phyloP scores from a whole-genome alignment of 2,329 filamentous ascomycete species.

The Aspergillus persii region DNA sequence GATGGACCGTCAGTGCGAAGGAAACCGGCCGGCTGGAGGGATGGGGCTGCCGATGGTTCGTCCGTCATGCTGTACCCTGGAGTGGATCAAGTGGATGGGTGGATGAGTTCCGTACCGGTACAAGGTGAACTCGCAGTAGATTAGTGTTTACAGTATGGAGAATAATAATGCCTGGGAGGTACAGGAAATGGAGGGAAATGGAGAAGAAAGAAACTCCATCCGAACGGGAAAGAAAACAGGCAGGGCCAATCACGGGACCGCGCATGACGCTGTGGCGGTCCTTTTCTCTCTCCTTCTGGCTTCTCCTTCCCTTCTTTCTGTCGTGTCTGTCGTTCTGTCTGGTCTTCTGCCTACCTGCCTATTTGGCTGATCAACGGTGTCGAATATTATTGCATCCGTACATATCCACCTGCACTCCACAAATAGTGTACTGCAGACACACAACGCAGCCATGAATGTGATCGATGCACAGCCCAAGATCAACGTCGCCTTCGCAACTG shows the following conservation, averaged over 20 bases:
- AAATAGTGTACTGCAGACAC: background rate
- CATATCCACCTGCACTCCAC: background rate
- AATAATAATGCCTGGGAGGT: too few relatives aligned
- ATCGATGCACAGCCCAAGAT: background rate
- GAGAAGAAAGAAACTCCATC: background rate
- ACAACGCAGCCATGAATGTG: background rate
- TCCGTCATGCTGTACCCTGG: constrained; percentile 6
- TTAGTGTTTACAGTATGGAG: too few relatives aligned
- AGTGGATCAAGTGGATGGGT: background rate
- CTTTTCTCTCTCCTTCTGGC: background rate
- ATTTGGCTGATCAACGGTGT: background rate
- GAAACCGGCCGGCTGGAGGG: background rate
- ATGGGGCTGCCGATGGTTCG: constrained; percentile 11
- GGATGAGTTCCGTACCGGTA: background rate
- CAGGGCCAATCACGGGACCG: background rate
- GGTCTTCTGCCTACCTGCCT: background rate
- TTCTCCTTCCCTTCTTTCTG: background rate
- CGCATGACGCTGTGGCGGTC: background rate
- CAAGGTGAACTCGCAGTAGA: too few relatives aligned
- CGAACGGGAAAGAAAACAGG: background rate
- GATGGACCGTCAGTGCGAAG: background rate
- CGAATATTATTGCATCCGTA: background rate
- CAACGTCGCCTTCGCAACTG: background rate
- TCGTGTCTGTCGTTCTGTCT: background rate
- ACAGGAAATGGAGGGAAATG: too few relatives aligned